phyloP scores from a whole-genome alignment of 371 early-diverging fungal genomes.

The Mucor mucedo region DNA sequence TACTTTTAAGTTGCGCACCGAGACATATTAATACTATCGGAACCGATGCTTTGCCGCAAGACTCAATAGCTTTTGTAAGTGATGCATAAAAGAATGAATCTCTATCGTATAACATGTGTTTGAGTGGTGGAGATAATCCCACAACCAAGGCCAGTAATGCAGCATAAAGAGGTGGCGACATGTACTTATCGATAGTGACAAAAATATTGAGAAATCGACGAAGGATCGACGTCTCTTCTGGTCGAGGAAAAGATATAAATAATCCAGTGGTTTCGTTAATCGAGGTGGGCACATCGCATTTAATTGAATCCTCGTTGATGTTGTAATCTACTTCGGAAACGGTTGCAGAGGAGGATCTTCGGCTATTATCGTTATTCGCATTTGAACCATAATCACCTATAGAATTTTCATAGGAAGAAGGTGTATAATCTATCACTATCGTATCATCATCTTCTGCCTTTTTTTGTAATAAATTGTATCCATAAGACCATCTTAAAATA shows the following conservation, averaged over 20 bases:
- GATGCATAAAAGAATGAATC: slow-evolving; percentile 59
- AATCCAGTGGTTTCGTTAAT: background rate
- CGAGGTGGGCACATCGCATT: too few species aligned
- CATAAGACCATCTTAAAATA: slow-evolving; percentile 78
- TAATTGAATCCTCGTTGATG: too few species aligned
- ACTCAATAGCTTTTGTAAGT: slow-evolving; percentile 65
- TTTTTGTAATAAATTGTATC: slow-evolving; percentile 61
- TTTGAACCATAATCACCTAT: background rate
- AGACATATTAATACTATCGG: slow-evolving; percentile 73
- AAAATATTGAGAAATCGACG: background rate
- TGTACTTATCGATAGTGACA: slow-evolving; percentile 27
- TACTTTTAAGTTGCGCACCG: slow-evolving; percentile 63
- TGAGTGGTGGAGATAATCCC: slow-evolving; percentile 59
- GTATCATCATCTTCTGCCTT: slow-evolving; percentile 17
- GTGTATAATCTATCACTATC: background rate
- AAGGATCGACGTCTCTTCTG: too few species aligned
- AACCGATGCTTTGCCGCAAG: slow-evolving; percentile 70
- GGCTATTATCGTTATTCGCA: background rate
- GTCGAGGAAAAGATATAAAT: background rate
- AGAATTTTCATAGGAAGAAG: too few species aligned
- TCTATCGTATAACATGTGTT: slow-evolving; percentile 54
- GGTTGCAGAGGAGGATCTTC: slow-evolving; percentile 7
- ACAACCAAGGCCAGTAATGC: slow-evolving; percentile 62
- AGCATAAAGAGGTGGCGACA: slow-evolving; percentile 72
- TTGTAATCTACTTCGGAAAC: background rate